Evolutionary conservation across 371 early-diverging fungal species (phyloP).

Genomic region (Vairimorpha ceranae): DNA sequence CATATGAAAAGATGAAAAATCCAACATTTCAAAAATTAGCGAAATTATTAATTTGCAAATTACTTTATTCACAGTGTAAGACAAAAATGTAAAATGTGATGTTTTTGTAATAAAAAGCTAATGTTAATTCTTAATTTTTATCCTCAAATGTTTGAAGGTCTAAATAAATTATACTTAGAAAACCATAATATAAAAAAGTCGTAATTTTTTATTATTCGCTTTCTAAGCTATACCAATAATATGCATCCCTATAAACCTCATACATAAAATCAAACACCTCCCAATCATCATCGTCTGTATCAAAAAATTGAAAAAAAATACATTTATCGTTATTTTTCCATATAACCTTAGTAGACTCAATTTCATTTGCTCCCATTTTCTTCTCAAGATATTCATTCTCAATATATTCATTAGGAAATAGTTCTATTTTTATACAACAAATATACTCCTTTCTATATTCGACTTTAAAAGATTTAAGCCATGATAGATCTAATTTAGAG

Average conservation of each 20-base stretch:
- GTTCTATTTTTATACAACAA: constrained; percentile 43
- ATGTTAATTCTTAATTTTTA: too few relatives aligned
- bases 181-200: too few relatives aligned
- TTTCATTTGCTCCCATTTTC: constrained; percentile 36
- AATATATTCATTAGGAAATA: constrained; percentile 49
- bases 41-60: too few relatives aligned
- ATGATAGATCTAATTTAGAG: not conserved
- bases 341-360: constrained; percentile 25
- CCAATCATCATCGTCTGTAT: constrained; percentile 23
- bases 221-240: constrained; percentile 20
- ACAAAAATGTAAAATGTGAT: not conserved
- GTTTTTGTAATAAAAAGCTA: not conserved
- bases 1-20: too few relatives aligned
- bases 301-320: constrained; percentile 47
- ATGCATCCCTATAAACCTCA: constrained; percentile 48
- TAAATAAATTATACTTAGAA: too few relatives aligned
- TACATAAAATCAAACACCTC: constrained; percentile 57
- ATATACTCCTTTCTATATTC: constrained; percentile 48
- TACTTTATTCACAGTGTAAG: too few relatives aligned
- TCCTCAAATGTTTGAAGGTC: too few relatives aligned
- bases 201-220: not conserved
- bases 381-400: constrained; percentile 44
- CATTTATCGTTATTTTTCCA: constrained; percentile 46
- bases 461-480: constrained; percentile 46
- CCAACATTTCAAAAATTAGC: too few relatives aligned